Conservation (phyloP, 139 green algal species). For the Zygnema circumcarinatum region DNA sequence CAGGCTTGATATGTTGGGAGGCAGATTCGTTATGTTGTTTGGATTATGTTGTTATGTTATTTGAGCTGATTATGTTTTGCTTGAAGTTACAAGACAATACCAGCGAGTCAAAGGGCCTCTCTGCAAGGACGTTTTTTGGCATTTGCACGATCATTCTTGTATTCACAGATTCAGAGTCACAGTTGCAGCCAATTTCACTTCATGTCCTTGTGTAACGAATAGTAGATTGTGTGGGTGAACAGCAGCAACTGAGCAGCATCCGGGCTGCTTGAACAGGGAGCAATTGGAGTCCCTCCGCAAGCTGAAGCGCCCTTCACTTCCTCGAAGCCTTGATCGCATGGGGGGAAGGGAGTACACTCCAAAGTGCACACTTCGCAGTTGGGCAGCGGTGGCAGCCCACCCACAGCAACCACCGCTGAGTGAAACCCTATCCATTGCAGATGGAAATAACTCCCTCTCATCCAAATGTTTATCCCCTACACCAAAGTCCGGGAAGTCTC, state of each 20-base stretch:
- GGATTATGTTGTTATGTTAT: background rate
- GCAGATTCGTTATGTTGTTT: background rate
- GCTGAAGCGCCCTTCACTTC: slow-evolving; percentile 2
- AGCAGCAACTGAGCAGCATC: background rate
- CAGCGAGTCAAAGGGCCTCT: background rate
- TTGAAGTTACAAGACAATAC: background rate
- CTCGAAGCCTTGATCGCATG: background rate
- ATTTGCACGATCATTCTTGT: no score
- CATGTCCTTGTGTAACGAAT: no score
- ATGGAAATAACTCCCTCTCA: background rate
- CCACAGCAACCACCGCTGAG: background rate
- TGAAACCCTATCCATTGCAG: background rate
- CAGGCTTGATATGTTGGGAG: background rate
- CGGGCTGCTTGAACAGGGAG: slow-evolving; percentile 14
- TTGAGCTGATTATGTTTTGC: background rate
- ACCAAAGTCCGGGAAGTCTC: background rate
- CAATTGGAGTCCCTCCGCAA: slow-evolving; percentile 6
- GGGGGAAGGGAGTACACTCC: background rate
- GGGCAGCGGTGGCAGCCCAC: background rate
- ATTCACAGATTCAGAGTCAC: no score
- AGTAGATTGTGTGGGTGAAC: no score
- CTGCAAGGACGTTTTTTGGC: background rate
- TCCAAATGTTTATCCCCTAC: background rate
- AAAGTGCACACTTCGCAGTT: background rate
- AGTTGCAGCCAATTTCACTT: no score